Base-by-base conservation (phyloP, 1,139 yeast genomes). In the Arxiozyma heterogenica region DNA sequence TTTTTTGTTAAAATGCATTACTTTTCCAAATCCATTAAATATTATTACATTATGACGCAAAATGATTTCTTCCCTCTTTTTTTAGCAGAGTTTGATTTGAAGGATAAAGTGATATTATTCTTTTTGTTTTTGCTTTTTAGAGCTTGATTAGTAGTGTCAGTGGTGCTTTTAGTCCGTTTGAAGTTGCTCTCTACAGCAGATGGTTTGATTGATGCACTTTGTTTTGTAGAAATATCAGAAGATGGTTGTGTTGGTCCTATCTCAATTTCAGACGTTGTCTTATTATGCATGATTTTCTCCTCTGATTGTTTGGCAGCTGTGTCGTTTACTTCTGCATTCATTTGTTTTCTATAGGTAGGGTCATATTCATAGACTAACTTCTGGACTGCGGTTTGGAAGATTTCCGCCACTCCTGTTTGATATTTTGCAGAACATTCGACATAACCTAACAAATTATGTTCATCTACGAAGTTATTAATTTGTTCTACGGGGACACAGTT, bases 401-500 rank as follows among this genome's bases (percentile, higher is more conserved):
- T 84, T 56, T 84, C 87, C 66, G 84, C 84, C 53, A 84, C 90
- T 27, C 96, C 96, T 57, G 78, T 80, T 71, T 89, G 96, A 30
- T 94, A 85, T 22, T 93, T 86, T n/a, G 97, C 96, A 2, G 96
- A 87, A 70, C 97, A 90, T 72, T 90, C 97, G 59, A 86, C 74
- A 69, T 89, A 86, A 57, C 80, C 81, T 57, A 84, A 79, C 44
- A 95, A 86, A 1, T 87, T 85, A 54, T 85, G 73, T 43, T 86
- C 90, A 62, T 80, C 77, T 38, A 94, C 91, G 63, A 86, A 73
- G 60, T 80, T 78, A 48, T 71, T 69, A 41, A 93, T 95, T 64
- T 87, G 89, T 27, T 79, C 75, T 49, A 71, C 69, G 3, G 46
- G 17, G 4, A 27, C n/a, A 34, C 41, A 23, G 15, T n/a, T 17